Percentiles rank a stretch among this genome's conserved stretches.
These are phyloP conservation scores for Carex arenaria DNA, from an alignment of 202 grass and related monocot genomes.

Conservation along the genomic window DNA sequence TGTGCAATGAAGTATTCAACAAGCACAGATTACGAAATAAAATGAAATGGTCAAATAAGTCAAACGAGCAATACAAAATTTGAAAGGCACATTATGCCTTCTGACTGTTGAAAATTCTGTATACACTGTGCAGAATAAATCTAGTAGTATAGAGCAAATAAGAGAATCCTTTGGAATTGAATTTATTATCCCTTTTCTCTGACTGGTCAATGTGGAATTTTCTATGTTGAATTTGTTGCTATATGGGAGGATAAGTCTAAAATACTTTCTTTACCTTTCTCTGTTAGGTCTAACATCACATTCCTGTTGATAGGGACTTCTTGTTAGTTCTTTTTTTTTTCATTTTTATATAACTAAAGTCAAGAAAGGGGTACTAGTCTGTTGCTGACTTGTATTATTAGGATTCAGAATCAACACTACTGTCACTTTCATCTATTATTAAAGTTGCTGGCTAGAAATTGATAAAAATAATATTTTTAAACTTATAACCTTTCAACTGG, in stretches of 20 bases:
- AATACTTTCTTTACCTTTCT: not conserved
- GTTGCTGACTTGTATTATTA: conserved; percentile 9
- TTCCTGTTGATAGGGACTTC: not conserved
- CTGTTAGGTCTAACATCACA: conserved; percentile 22
- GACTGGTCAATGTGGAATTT: conserved; percentile 21
- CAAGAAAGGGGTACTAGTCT: not conserved
- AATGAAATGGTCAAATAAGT: not conserved
- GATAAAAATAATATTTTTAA: not conserved
- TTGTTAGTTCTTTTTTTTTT: not conserved
- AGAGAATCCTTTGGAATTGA: not conserved
- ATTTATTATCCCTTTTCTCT: conserved; percentile 4
- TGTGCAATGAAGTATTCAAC: not conserved
- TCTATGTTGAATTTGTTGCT: not conserved
- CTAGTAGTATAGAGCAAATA: not conserved
- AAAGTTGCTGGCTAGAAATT: not conserved
- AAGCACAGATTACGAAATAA: not conserved
- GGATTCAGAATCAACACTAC: not conserved
- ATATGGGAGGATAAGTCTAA: not conserved
- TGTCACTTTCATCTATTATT: not conserved
- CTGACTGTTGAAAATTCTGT: not conserved
- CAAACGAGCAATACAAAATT: not conserved
- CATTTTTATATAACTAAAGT: not conserved
- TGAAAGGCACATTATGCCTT: not conserved
- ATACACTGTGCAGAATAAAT: not conserved
- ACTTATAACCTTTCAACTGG: not conserved